Conservation (phyloP, 169 alveolate species). For the Plasmodium coatneyi region DNA sequence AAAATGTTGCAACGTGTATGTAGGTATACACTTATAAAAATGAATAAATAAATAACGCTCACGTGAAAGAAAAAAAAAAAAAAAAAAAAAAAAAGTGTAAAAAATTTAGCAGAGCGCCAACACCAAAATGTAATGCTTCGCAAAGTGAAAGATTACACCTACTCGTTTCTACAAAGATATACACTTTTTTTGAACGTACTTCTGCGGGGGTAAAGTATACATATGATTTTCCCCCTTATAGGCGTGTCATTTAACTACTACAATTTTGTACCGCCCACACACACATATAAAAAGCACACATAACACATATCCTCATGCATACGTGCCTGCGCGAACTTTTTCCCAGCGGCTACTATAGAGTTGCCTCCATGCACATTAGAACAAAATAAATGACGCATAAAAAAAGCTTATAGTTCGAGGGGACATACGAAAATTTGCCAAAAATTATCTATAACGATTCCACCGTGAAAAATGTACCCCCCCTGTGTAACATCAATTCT, state of each 20-base stretch:
- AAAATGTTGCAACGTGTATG: not conserved
- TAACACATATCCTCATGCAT: not conserved
- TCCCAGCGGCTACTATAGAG: not conserved
- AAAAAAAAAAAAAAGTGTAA: too few relatives aligned
- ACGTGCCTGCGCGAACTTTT: not conserved
- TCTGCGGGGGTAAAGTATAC: not conserved
- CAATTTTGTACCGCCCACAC: not conserved
- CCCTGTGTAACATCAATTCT: not conserved
- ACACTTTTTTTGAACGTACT: not conserved
- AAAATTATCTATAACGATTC: not conserved
- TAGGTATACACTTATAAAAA: not conserved
- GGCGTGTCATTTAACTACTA: not conserved
- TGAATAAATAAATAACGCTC: not conserved
- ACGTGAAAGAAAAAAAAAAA: not conserved
- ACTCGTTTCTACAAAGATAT: not conserved
- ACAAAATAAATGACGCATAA: not conserved
- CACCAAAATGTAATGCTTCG: not conserved
- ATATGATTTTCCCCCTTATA: not conserved
- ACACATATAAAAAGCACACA: not conserved
- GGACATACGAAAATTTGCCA: not conserved
- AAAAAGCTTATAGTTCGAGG: not conserved
- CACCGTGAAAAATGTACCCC: not conserved
- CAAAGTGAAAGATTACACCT: not conserved
- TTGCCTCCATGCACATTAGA: not conserved
- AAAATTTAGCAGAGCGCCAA: not conserved